Conservation (phyloP, 768 basidiomycete genomes). For the Xanthoconium stramineum region DNA sequence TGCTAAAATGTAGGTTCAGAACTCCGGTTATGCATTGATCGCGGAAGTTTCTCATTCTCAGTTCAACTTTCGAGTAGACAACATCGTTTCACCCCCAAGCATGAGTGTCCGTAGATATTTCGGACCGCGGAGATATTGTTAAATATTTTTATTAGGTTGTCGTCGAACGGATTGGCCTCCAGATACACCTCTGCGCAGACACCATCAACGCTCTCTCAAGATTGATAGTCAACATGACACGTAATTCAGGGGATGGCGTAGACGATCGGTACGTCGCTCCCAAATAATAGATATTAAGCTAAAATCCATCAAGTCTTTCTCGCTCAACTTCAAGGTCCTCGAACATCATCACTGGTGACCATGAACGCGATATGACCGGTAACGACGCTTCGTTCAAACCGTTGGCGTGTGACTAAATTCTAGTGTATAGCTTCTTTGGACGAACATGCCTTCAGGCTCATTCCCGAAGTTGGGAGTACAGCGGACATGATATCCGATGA, state of each 20-base stretch:
- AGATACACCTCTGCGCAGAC: conserved; percentile 76
- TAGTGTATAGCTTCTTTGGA: conserved; percentile 63
- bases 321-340: conserved; percentile 1
- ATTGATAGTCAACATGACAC: conserved; percentile 51
- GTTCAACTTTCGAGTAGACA: conserved; percentile 36
- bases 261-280: conserved; percentile 24
- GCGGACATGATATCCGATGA: conserved; percentile 93
- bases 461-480: conserved; percentile 73
- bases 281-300: neutral
- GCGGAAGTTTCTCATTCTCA: conserved; percentile 54
- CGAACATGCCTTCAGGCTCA: conserved; percentile 70
- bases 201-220: conserved; percentile 57
- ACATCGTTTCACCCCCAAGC: conserved; percentile 30
- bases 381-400: neutral
- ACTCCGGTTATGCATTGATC: conserved; percentile 65
- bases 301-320: conserved; percentile 11
- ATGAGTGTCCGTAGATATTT: conserved; percentile 36
- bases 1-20: conserved; percentile 34
- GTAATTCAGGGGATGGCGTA: conserved; percentile 36
- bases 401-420: conserved; percentile 1
- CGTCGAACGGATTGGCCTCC: conserved; percentile 51
- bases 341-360: conserved; percentile 2
- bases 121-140: neutral
- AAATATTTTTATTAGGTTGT: conserved; percentile 41
- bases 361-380: conserved; percentile 29